A percentile compares a stretch with the other conserved stretches of the same genome.
Evolutionary conservation across 345 rosid genomes (phyloP).

Genomic region (Turnera subulata): DNA sequence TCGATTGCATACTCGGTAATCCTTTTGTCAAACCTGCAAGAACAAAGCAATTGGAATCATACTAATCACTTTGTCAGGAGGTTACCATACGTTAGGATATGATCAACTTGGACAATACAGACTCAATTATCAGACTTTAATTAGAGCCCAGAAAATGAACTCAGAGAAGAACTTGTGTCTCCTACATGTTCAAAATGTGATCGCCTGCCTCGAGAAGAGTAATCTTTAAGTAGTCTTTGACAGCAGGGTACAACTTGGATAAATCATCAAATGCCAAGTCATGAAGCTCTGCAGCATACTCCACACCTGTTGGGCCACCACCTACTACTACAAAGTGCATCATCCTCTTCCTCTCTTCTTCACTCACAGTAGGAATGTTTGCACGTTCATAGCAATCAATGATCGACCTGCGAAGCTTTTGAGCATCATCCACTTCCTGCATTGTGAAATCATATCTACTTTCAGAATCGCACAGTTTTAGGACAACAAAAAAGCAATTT

Average conservation of each 20-base stretch:
- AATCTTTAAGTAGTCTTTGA: constrained; percentile 43
- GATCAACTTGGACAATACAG: too few species aligned
- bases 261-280: constrained; percentile 65
- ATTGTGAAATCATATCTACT: background rate
- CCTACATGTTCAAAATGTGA: constrained; percentile 73
- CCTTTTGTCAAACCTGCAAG: constrained; percentile 67
- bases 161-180: background rate
- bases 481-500: background rate
- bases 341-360: constrained; percentile 66
- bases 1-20: constrained; percentile 58
- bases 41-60: background rate
- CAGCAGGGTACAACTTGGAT: constrained; percentile 51
- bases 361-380: constrained; percentile 54
- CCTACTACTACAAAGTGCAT: constrained; percentile 86
- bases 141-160: too few species aligned
- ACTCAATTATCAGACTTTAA: too few species aligned
- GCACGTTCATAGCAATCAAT: constrained; percentile 76
- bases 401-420: constrained; percentile 50
- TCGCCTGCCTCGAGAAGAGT: constrained; percentile 83
- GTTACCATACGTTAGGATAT: too few species aligned
- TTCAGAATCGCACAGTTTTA: background rate
- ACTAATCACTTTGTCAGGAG: too few species aligned
- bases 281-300: constrained; percentile 84
- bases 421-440: constrained; percentile 81
- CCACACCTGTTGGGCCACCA: constrained; percentile 88